Evolutionary conservation across 179 eudicot genomes (phyloP).

Genomic region (Silene noctiflora): DNA sequence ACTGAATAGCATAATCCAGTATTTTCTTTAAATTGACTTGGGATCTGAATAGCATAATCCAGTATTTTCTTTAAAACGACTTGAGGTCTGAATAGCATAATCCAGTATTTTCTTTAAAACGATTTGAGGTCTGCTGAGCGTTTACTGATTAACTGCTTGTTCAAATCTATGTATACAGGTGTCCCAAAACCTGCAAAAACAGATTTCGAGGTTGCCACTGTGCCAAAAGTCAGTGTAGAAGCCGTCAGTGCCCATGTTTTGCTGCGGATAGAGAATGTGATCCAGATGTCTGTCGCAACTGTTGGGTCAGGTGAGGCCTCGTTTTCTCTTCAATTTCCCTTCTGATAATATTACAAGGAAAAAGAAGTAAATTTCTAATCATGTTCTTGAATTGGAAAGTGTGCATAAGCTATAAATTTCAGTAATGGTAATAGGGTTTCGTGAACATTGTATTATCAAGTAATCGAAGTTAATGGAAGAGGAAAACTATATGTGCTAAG

Average conservation of each 20-base stretch:
- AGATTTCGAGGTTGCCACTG: slow-evolving; percentile 97
- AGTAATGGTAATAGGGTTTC: neutral
- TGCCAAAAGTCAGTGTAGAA: slow-evolving; percentile 97
- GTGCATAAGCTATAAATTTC: neutral
- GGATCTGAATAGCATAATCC: neutral
- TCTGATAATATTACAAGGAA: neutral
- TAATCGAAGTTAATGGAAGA: no score
- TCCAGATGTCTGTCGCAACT: slow-evolving; percentile 98
- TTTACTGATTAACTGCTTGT: neutral
- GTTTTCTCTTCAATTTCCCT: neutral
- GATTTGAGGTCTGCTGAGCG: neutral
- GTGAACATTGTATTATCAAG: neutral
- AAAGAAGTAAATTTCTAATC: neutral
- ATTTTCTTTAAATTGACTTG: slow-evolving; percentile 5
- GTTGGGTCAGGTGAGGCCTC: slow-evolving; percentile 83
- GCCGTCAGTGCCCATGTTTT: slow-evolving; percentile 98
- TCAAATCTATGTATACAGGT: slow-evolving; percentile 35
- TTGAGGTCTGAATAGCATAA: neutral
- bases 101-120: neutral
- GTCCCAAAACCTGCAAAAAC: slow-evolving; percentile 90
- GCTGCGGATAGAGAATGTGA: slow-evolving; percentile 98
- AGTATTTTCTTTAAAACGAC: neutral
- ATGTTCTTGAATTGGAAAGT: neutral
- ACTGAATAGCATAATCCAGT: neutral
- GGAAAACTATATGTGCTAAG: no score